Evolutionary conservation across 164 flowering plant genomes (phyloP), one percentile per base, ranked within the genome.

Genomic region (Magnolia changhungtana): DNA sequence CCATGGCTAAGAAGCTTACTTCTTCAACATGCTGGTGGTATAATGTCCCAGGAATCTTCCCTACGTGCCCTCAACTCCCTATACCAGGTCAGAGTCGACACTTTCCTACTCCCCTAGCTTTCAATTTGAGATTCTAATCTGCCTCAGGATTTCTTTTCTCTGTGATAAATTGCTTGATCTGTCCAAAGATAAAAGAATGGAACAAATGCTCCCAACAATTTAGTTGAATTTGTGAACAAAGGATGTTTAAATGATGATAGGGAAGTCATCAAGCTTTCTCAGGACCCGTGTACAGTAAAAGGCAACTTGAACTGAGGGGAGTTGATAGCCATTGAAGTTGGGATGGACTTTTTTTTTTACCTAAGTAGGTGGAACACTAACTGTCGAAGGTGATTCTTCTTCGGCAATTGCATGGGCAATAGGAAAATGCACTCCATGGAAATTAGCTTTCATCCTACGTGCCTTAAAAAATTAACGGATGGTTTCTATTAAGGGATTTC

Each of bases 1-100:
- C 94, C 99, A 66, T 96, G 98, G 99, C 86, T 96, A 20, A 89
- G 87, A 83, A 85, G 87, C 81, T 81, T 96, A 73, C 88, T 96
- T 75, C 94, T 92, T 85, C 94, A 90, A 75, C 98, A 94, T 83
- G 84, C 97, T 58, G 89, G 96, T 77, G 83, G 84, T 71, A 88
- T 94, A 55, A 88, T 91, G 88, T 90, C 97, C 45, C 96, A 96
- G 71, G 97, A 91, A 77, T 90, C 98, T 76, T 93, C 97, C 55
- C 81, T 91, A 29, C 75, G 27, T 63, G 87, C 91, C 0, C 85
- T 92, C 79, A 92, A 90, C 82, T 86, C 98, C 64, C 72, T 91
- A 72, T 94, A 88, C 80, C 97, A 90, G 95, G 97, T 94, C 21
- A 76, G 80, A 27, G 37, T 75, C 23, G 0, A 21, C 61, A 9